Evolutionary conservation across 176 grass and related monocot genomes (phyloP), one percentile per base, ranked within the genome.

Genomic region (Cocos nucifera): DNA sequence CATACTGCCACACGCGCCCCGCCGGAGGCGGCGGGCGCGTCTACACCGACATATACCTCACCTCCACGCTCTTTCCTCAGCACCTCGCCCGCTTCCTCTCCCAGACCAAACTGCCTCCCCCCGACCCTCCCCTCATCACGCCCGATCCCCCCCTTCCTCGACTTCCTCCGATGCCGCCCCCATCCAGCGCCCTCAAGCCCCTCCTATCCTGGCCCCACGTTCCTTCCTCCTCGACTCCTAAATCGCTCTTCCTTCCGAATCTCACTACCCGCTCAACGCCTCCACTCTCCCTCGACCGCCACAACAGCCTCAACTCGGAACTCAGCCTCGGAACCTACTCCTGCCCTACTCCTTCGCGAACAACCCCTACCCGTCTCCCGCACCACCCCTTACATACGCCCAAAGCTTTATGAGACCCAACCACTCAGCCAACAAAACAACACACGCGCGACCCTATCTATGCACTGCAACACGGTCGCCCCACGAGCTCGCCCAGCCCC

Each of bases 11-110:
- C n/a, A n/a, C n/a, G n/a, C n/a, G 8, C 25, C 4, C 25, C 26
- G 17, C 65, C 26, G 29, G 29, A 1, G 61, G 16, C 58, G 50
- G 16, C 48, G 10, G 16, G 16, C 5, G 21, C 7, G 22, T 26
- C 24, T 17, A n/a, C n/a, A n/a, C 10, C 18, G 64, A 29, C 14
- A n/a, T n/a, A n/a, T n/a, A n/a, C 64, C 15, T 49, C 22, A 53
- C 75, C 93, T 97, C 73, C 84, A 97, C 69, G 84, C 87, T 23
- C 93, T n/a, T n/a, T 97, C 69, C 69, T 88, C 69, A n/a, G 79
- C 80, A n/a, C 39, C 76, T 97, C 65, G 83, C 81, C 18, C 87
- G 92, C 39, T 81, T 97, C 70, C 80, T 91, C 69, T 86, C 35
- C 35, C 35, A 10, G n/a, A n/a, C n/a, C n/a, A n/a, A n/a, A n/a